phyloP scores from a whole-genome alignment of 768 basidiomycete genomes.

The Brasilioporus rufonigricans region DNA sequence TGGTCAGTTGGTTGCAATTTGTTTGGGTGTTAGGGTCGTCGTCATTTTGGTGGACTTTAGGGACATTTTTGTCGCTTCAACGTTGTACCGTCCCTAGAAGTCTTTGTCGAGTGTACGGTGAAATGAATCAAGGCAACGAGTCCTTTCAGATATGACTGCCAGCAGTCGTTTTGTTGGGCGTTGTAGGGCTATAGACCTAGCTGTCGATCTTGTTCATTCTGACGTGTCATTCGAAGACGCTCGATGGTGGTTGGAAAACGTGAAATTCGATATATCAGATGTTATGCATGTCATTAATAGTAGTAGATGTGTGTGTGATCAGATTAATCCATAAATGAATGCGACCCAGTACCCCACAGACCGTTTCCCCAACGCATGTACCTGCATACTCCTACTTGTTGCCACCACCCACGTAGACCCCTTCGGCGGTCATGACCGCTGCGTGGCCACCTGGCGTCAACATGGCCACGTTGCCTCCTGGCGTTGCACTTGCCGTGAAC shows the following conservation, averaged over 20 bases:
- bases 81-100: background rate
- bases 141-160: no score
- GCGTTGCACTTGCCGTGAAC: slow-evolving; percentile 24
- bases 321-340: slow-evolving; percentile 26
- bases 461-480: slow-evolving; percentile 31
- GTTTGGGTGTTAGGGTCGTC: background rate
- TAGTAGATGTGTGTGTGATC: slow-evolving; percentile 21
- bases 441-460: slow-evolving; percentile 31
- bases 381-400: slow-evolving; percentile 2
- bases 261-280: background rate
- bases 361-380: background rate
- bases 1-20: background rate
- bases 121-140: no score
- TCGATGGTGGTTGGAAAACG: background rate
- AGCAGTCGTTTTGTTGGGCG: no score
- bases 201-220: background rate
- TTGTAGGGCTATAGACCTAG: background rate
- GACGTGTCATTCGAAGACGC: background rate
- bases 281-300: slow-evolving; percentile 12
- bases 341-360: background rate
- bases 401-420: slow-evolving; percentile 31
- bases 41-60: no score
- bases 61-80: no score
- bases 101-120: background rate
- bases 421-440: slow-evolving; percentile 32